Base-by-base conservation (phyloP, 495 filamentous ascomycete genomes). In the Aspergillus funiculosus region DNA sequence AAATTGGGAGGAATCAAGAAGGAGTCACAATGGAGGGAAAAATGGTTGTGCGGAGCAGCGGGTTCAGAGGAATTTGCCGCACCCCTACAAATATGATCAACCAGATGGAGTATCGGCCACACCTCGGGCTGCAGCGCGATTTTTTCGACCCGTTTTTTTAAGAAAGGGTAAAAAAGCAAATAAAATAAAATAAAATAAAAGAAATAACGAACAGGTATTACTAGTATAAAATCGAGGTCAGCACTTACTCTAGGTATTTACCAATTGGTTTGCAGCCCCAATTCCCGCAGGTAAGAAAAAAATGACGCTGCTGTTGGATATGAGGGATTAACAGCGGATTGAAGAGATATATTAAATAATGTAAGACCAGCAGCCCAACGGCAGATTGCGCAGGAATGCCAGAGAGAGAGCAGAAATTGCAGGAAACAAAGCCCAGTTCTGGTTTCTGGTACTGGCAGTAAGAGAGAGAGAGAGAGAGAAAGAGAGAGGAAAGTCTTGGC, bases 71-170 rank as follows among this genome's bases (percentile, higher is more conserved):
- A 51, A 49, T 56, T 53, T 51, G 50, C 50, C 39, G 47, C 50
- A 38, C 14, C 39, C 46, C 40, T 31, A 43, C 53, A 25, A 55
- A 53, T 44, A 45, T 27, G 52, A 45, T 44, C 39, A 29, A 14
- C 39, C 37, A 35, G 46, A 46, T 25, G 11, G 34, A 48, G 39
- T 39, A 53, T 59, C 53, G 61, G 58, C 58, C 50, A 59, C 50
- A 26, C 43, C 35, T 63, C 58, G 54, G 54, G 54, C 40, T 38
- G 45, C 50, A 46, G 50, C 22, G 39, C 39, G 25, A 40, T 31
- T 46, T 47, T 38, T 48, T 46, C 14, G 13, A 18, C 17, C 24
- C 37, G 24, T 39, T 41, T 29, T 41, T 29, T 41, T 42, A 37
- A 25, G 19, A 19, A n/a, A 29, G 24, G 11, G 25, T 30, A 35